Base-by-base conservation (phyloP, 805 yeast species). In the Wickerhamomyces bovis region DNA sequence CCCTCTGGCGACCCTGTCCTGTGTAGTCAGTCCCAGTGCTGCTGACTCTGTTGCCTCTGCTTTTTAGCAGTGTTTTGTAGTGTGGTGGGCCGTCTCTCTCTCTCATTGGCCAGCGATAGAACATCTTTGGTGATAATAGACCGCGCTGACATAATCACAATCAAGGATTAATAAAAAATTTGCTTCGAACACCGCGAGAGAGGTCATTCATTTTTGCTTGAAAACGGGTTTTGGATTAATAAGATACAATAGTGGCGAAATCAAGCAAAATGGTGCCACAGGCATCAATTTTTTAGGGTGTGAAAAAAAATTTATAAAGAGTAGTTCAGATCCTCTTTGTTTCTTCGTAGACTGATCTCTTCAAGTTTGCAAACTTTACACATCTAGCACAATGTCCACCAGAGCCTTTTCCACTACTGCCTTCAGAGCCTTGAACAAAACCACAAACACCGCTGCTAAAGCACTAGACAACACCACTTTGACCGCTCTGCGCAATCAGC, bases 371-470 rank as follows among this genome's bases (percentile, higher is more conserved):
- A 25, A 5, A 22, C 23, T 22, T n/a, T n/a, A n/a, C n/a, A n/a
- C n/a, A n/a, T n/a, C n/a, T n/a, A n/a, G 6, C n/a, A 20, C 20
- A 42, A 47, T 47, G 43, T 31, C 40, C 20, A 26, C 30, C 26
- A 49, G 52, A 49, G 30, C 42, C 18, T 38, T 44, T 15, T 33
- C 46, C 20, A 42, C 48, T 25, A 40, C 44, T 28, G 28, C 47
- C 22, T 39, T 41, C 35, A 44, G 52, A 38, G n/a, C 43, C 7
- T 43, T 58, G 25, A 52, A 56, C 42, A 53, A 54, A 45, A 44
- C 55, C 8, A 45, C 61, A 9, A 55, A 48, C 44, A 51, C 57
- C 22, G 46, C 52, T 12, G 60, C 62, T 15, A 51, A 50, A 9
- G 56, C 56, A 3, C 36, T 52, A 20, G 51, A 57, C n/a, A 42